Base-by-base conservation (phyloP, 345 rosid species). In the Sapria himalayana region DNA sequence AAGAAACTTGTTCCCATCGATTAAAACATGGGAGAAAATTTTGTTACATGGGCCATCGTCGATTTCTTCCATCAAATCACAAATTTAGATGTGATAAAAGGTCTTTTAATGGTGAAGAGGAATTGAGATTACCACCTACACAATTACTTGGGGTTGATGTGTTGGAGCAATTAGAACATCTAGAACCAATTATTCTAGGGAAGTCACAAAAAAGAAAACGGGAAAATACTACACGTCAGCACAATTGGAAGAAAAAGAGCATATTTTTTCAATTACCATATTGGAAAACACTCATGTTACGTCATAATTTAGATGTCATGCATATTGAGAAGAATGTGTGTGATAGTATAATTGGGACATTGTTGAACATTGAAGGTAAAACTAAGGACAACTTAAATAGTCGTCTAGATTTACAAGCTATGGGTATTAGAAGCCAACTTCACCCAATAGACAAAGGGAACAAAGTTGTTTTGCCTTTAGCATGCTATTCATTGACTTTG, bases 321-420 rank as follows among this genome's bases (percentile, higher is more conserved):
- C 46, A 29, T 13, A 34, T 51, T 24, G 39, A 37, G 13, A 52
- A 52, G 13, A 52, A 36, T 29, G 16, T 52, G 4, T 44, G 57
- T 45, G 51, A 45, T 3, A 33, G n/a, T 10, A 8, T 41, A 3
- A 3, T 50, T 1, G 20, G 15, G 5, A 50, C 40, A 4, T 3
- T 50, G 2, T 5, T 31, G 24, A 25, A 13, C 3, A 10, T 25
- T 7, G 5, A 29, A 11, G 38, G 9, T 20, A 46, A 32, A 10
- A 31, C 17, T 2, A 50, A 50, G 22, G 48, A 19, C 9, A n/a
- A n/a, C 1, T 9, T 19, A 10, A 40, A 22, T 3, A 23, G 32
- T 22, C 18, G 32, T 15, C 3, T 22, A 1, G 55, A 31, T 12
- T 22, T 22, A 13, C 3, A 11, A 0, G n/a, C 4, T 13, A 1